Base-by-base conservation (phyloP, 495 filamentous ascomycete species). In the Penicillium cosmopolitanum region DNA sequence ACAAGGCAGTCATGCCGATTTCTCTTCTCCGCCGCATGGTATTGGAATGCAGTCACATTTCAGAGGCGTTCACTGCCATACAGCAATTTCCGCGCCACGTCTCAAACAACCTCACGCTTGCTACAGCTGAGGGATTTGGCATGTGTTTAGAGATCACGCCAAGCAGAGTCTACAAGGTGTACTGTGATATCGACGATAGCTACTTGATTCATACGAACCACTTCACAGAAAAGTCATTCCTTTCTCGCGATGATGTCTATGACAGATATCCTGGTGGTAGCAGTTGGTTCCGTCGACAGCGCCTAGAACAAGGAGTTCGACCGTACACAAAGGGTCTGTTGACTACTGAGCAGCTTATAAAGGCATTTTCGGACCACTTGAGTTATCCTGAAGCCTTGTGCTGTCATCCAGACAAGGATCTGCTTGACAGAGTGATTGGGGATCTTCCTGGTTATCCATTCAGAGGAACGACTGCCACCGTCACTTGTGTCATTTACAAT, bases 401-500 rank as follows among this genome's bases (percentile, higher is more conserved):
- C 34, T 36, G 34, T 36, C 34, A 36, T 13, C 34, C 34, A 36
- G 34, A 36, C 34, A 36, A 36, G 9, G 34, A 36, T 36, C 34
- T 5, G 1, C 34, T 36, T 36, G 34, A 36, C 34, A 36, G 34
- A 13, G 34, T 36, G 34, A 36, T 36, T 36, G 34, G 34, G 13
- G 34, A 36, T 36, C 34, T 36, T 13, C 34, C 34, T 10, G 34
- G 34, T 10, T 36, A 36, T 5, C 34, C 34, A 9, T 36, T 36
- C 34, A 3, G 21, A 65, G 68, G 51, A 31, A 52, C 50, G 58
- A 71, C 59, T 28, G 56, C 28, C 35, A 69, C 68, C 7, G 68
- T 71, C 34, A 63, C 66, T 11, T 61, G 60, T 53, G 68, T 71
- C 13, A 57, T 71, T 19, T 71, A 71, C 40, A 65, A 70, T 52